Evolutionary conservation across 495 filamentous ascomycete genomes (phyloP), one percentile per base, ranked within the genome.

Genomic region (Lepidopterella palustris): DNA sequence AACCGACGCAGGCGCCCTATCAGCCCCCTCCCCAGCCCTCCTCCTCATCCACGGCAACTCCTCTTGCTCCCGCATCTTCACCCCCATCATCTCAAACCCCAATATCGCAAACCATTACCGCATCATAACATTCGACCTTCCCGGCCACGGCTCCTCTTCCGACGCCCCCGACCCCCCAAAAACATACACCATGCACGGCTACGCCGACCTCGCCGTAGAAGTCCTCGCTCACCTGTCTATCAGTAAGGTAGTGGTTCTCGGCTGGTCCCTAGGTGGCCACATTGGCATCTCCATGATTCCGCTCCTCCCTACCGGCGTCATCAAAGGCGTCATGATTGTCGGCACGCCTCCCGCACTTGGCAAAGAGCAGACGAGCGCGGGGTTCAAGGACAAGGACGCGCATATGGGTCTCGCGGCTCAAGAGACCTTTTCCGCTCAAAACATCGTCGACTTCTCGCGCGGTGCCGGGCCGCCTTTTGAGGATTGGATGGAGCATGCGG

Each of bases 1-100:
- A 8, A 57, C 27, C n/a, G 59, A 61, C 48, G 58, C 57, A 0
- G 28, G 9, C 11, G 28, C 2, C 26, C 35, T 8, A 21, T n/a
- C 31, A n/a, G 13, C 20, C 35, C 23, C 54, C 49, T 48, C 51
- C 9, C 61, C 61, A 3, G 57, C 61, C 21, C 57, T 68, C n/a
- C 62, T 68, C 39, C 63, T 68, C 23, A 57, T 68, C 25, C 66
- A 68, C 48, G 62, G 62, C 50, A 68, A 68, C 59, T 68, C 66
- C 27, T 60, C 56, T 15, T 51, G 40, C 52, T 57, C 58, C 2
- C 48, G 56, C 32, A 66, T 68, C 55, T 68, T 48, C 31, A 29
- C 31, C 5, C 65, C 53, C 29, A 45, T 68, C 27, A 27, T 65
- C 42, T 15, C 11, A 20, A 55, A 25, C 18, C 18, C 25, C 18